phyloP scores from a whole-genome alignment of 2,329 filamentous ascomycete species.

The Nannizzia gypsea region DNA sequence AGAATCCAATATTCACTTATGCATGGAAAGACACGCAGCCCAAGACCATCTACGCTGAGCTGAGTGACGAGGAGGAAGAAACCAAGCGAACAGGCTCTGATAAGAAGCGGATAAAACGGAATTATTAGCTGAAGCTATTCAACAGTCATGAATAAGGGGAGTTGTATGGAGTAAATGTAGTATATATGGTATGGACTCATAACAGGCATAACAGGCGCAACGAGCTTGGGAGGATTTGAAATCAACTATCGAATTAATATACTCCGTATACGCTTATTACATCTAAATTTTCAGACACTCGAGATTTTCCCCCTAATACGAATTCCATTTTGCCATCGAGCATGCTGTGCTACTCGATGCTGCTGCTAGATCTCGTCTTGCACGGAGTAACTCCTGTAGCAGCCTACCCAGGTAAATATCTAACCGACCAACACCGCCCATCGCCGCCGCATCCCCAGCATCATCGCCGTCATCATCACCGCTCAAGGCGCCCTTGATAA shows the following conservation, averaged over 20 bases:
- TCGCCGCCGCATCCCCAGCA: too few species aligned
- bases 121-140: conserved; percentile 8
- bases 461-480: not conserved
- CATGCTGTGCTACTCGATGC: too few species aligned
- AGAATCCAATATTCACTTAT: conserved; percentile 86
- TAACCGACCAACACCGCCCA: not conserved
- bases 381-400: too few species aligned
- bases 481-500: not conserved
- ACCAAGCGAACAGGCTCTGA: conserved; percentile 46
- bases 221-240: not conserved
- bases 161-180: too few species aligned
- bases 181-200: not conserved
- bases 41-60: conserved; percentile 76
- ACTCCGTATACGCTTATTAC: not conserved
- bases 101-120: conserved; percentile 43
- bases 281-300: not conserved
- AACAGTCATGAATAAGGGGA: too few species aligned
- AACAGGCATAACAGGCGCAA: not conserved
- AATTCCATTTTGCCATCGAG: too few species aligned
- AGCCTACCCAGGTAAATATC: not conserved
- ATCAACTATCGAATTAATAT: not conserved
- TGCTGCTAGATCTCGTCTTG: too few species aligned
- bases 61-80: conserved; percentile 71
- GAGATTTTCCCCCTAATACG: not conserved
- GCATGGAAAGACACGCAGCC: conserved; percentile 90